Evolutionary conservation across 2,329 filamentous ascomycete species (phyloP).

Genomic region (Verticillium albo-atrum): DNA sequence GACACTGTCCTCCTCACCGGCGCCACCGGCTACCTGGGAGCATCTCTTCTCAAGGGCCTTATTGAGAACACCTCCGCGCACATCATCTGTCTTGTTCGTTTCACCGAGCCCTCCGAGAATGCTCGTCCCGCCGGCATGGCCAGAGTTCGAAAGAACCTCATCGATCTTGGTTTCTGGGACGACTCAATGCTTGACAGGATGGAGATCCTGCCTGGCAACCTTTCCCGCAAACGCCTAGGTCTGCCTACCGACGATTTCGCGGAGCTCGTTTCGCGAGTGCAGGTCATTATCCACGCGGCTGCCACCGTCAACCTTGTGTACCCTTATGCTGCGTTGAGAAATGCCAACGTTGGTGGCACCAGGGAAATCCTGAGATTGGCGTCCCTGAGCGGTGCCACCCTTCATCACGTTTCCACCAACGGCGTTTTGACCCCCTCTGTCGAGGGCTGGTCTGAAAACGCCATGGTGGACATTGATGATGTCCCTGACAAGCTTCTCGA

Average conservation of each 20-base stretch:
- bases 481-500: constrained; percentile 66
- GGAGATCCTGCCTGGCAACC: constrained; percentile 69
- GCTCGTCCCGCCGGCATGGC: constrained; percentile 65
- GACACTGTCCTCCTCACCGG: constrained; percentile 69
- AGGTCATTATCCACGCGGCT: constrained; percentile 74
- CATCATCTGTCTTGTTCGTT: constrained; percentile 70
- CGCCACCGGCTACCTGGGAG: constrained; percentile 71
- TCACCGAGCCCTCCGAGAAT: constrained; percentile 61
- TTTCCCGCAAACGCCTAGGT: constrained; percentile 65
- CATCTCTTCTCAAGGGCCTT: constrained; percentile 66
- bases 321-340: constrained; percentile 71
- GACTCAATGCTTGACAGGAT: constrained; percentile 75
- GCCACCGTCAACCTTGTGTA: constrained; percentile 80
- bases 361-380: constrained; percentile 70
- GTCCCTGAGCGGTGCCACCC: constrained; percentile 60
- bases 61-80: constrained; percentile 64
- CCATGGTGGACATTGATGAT: constrained; percentile 61
- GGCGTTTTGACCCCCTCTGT: constrained; percentile 69
- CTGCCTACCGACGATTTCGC: constrained; percentile 62
- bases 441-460: constrained; percentile 66
- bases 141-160: constrained; percentile 67
- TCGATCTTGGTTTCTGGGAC: constrained; percentile 75
- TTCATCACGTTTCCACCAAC: constrained; percentile 78
- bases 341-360: constrained; percentile 75
- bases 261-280: constrained; percentile 57